phyloP scores from a whole-genome alignment of 2,329 filamentous ascomycete genomes.

The Neofusicoccum laricinum region DNA sequence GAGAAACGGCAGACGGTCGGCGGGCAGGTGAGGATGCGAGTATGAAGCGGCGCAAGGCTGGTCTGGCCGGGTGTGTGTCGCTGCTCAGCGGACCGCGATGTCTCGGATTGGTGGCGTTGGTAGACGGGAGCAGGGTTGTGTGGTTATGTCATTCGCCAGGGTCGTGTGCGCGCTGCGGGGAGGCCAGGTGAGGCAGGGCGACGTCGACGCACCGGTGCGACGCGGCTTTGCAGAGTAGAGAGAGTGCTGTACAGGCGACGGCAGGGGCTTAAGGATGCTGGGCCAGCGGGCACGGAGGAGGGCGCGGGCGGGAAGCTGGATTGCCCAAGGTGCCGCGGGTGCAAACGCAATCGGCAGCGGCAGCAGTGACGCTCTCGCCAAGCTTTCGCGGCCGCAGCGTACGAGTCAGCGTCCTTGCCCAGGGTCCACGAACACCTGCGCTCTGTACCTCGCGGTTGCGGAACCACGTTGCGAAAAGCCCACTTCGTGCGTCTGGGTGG shows the following conservation, averaged over 20 bases:
- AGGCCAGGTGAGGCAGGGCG: background rate
- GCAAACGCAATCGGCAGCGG: background rate
- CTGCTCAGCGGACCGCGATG: background rate
- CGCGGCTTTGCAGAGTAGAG: background rate
- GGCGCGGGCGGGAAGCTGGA: background rate
- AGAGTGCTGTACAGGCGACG: constrained; percentile 2
- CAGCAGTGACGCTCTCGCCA: background rate
- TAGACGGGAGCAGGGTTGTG: no score
- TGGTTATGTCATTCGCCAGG: constrained; percentile 11
- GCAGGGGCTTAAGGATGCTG: background rate
- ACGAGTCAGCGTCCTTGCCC: background rate
- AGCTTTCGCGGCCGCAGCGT: background rate
- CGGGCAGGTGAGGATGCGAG: background rate
- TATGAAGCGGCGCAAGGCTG: background rate
- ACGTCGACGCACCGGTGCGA: background rate
- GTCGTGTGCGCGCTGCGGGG: background rate
- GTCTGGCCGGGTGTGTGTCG: background rate
- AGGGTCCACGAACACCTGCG: background rate
- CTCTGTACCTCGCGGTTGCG: background rate
- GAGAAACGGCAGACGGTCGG: background rate
- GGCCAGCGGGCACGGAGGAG: background rate
- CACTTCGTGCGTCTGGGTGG: background rate
- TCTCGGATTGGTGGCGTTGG: constrained; percentile 2
- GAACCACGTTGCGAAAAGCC: background rate
- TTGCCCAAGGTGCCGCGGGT: background rate